A percentile compares a stretch with the other conserved stretches of the same genome.
Conservation (phyloP, 768 basidiomycete genomes). For the Lactarius sp. region DNA sequence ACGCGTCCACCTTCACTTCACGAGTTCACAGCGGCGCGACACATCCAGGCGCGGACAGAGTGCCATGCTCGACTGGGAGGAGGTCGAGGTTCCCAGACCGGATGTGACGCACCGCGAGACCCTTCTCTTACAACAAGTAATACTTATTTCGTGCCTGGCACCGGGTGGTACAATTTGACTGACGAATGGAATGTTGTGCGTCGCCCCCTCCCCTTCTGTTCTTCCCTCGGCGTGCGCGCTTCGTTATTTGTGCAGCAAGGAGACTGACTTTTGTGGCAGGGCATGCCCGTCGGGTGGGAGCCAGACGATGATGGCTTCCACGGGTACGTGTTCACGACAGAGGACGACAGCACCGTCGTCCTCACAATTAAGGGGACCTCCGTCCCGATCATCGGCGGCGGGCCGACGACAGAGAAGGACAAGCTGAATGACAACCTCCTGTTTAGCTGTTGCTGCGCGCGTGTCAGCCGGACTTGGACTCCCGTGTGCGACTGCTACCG, state of each 20-base stretch:
- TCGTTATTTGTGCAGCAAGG: not conserved
- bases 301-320: conserved; percentile 83
- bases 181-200: conserved; percentile 57
- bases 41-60: conserved; percentile 35
- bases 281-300: conserved; percentile 83
- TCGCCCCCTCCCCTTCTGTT: conserved; percentile 9
- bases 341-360: conserved; percentile 83
- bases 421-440: conserved; percentile 92
- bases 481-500: conserved; percentile 87
- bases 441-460: conserved; percentile 94
- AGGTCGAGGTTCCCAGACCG: conserved; percentile 66
- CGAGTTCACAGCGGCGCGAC: conserved; percentile 4
- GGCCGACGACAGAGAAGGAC: conserved; percentile 82
- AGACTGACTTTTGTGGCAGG: conserved; percentile 35
- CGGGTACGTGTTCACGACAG: conserved; percentile 85
- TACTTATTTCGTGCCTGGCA: conserved; percentile 67
- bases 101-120: conserved; percentile 74
- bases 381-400: conserved; percentile 65
- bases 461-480: conserved; percentile 89
- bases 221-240: not conserved
- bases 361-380: conserved; percentile 92
- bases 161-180: conserved; percentile 76
- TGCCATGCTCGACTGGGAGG: conserved; percentile 61
- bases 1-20: conserved; percentile 6
- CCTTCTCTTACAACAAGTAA: conserved; percentile 76